Evolutionary conservation across 768 basidiomycete species (phyloP).

Genomic region (Amylocystis lapponica): DNA sequence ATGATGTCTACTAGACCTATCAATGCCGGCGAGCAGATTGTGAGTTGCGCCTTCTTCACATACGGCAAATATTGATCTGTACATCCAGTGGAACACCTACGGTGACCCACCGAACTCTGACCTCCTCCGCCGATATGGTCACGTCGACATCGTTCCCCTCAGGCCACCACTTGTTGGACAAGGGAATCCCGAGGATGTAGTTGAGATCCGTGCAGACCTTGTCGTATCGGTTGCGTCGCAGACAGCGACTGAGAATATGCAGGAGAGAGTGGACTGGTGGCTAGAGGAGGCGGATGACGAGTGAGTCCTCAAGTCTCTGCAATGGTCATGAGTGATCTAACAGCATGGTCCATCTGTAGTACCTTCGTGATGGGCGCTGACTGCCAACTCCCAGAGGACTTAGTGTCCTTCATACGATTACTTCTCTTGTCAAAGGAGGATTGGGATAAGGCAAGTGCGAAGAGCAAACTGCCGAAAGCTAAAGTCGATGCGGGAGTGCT

Average conservation of each 20-base stretch:
- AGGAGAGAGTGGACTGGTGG: constrained; percentile 88
- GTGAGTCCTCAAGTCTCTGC: constrained; percentile 37
- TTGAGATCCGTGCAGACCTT: constrained; percentile 70
- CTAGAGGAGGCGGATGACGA: constrained; percentile 87
- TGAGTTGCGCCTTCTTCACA: constrained; percentile 30
- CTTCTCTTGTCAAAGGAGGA: constrained; percentile 51
- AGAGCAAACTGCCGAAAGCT: constrained; percentile 71
- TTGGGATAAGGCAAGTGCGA: constrained; percentile 53
- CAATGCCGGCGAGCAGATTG: constrained; percentile 79
- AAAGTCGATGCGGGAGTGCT: constrained; percentile 46
- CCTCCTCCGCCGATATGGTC: constrained; percentile 90
- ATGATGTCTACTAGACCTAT: constrained; percentile 82
- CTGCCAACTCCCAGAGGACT: constrained; percentile 43
- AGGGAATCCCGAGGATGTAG: constrained; percentile 79
- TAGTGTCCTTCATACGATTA: constrained; percentile 62
- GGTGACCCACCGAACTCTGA: constrained; percentile 90
- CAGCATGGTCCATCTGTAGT: constrained; percentile 31
- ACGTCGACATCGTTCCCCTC: constrained; percentile 73
- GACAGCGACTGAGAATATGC: constrained; percentile 19
- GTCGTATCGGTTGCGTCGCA: constrained; percentile 36
- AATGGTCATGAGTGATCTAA: neutral
- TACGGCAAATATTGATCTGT: neutral
- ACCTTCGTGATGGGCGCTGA: constrained; percentile 52
- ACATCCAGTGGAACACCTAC: constrained; percentile 86
- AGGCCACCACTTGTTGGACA: constrained; percentile 30